Base-by-base conservation (phyloP, 805 yeast genomes). In the Ogataea ramenticola region DNA sequence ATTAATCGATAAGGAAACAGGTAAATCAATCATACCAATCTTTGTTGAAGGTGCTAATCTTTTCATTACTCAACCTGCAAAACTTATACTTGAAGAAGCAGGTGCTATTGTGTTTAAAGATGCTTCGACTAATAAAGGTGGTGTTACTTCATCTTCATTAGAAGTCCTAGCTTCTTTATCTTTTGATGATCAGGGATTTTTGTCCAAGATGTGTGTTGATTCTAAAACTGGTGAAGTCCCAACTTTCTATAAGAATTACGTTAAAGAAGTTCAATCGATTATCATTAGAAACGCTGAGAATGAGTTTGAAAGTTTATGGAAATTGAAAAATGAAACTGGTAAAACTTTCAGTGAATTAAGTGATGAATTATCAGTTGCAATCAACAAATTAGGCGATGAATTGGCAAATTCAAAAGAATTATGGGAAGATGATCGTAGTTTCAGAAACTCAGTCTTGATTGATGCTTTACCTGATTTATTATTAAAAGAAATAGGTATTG, bases 11-110 rank as follows among this genome's bases (percentile, higher is more conserved):
- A 72, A 70, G 35, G 79, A 79, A 56, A 81, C 90, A 27, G 95
- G 93, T 46, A 82, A 83, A 65, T 65, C 86, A 19, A 70, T 77
- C 52, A 75, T 93, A 54, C 95, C 95, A 40, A 88, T 82, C 67
- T 79, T 91, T 61, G 96, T 93, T 45, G 99, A 91, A 70, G 99
- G 99, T 61, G 99, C 99, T 45, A 93, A 91, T 65, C 74, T 91
- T 64, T 93, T 91, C 67, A 83, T 91, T 49, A 88, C 98, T 2
- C 98, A 93, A 69, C 78, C 88, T 34, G 97, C 98, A 42, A 93
- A 91, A 70, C 66, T 91, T 29, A 76, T 79, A 40, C 72, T 91
- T 44, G 99, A 93, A 67, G 70, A 75, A 37, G 93, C 95, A 29
- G 98, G 98, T 34, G 80, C 87, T 42, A 64, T 89, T 43, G 73